Conservation (phyloP, 192 early-diverging fungal species). For the Helicostylum pulchrum region DNA sequence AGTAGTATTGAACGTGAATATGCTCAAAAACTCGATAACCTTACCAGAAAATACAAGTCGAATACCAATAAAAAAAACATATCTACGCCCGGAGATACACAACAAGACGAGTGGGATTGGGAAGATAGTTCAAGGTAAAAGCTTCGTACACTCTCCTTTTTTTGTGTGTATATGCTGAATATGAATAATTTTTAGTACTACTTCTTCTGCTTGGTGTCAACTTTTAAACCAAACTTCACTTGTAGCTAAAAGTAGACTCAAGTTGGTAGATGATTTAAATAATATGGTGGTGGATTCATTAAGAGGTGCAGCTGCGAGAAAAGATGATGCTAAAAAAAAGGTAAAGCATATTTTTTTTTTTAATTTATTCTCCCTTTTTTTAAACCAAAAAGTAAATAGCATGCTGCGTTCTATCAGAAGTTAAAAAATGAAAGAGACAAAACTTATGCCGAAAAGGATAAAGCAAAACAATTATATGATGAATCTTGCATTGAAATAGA, state of each 20-base stretch:
- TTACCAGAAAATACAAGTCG: conserved; percentile 56
- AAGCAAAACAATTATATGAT: conserved; percentile 61
- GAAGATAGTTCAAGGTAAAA: conserved; percentile 42
- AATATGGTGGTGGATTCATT: conserved; percentile 50
- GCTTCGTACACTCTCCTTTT: too few species aligned
- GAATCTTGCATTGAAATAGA: conserved; percentile 64
- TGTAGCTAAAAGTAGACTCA: conserved; percentile 44
- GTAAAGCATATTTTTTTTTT: conserved; percentile 23
- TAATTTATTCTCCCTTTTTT: background rate
- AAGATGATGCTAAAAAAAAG: conserved; percentile 72
- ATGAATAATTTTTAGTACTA: conserved; percentile 40
- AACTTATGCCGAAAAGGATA: conserved; percentile 58
- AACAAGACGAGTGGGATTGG: conserved; percentile 34
- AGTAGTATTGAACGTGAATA: conserved; percentile 70
- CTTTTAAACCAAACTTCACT: conserved; percentile 57
- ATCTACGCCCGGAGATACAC: background rate
- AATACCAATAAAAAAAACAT: conserved; percentile 40
- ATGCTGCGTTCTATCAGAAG: conserved; percentile 61
- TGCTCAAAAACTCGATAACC: conserved; percentile 58
- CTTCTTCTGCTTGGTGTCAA: conserved; percentile 53
- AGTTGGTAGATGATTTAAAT: conserved; percentile 52
- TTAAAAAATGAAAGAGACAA: conserved; percentile 58
- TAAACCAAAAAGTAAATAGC: conserved; percentile 36
- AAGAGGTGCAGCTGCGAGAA: conserved; percentile 50
- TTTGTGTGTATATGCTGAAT: background rate